Percentiles rank a stretch among this genome's conserved stretches.
Conservation (phyloP, 2,329 filamentous ascomycete species). For the Neurospora crassa region DNA sequence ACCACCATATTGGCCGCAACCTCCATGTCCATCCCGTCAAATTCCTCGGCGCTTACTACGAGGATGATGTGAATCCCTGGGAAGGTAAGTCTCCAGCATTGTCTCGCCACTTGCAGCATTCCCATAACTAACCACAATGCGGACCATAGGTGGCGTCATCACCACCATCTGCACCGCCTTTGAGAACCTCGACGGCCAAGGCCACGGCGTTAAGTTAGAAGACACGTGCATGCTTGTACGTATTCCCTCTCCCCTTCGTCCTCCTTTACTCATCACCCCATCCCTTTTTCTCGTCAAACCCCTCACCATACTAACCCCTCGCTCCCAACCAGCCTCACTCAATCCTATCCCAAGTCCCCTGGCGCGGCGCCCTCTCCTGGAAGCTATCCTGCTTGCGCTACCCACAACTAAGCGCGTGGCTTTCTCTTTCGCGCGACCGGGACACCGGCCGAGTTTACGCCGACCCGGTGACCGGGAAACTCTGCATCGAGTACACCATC, state of each 20-base stretch:
- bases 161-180: conserved; percentile 69
- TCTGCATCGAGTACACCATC: conserved; percentile 59
- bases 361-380: conserved; percentile 57
- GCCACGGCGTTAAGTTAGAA: conserved; percentile 79
- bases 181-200: conserved; percentile 69
- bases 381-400: conserved; percentile 63
- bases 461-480: conserved; percentile 56
- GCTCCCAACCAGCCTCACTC: conserved; percentile 40
- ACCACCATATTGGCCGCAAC: conserved; percentile 72
- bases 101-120: not conserved
- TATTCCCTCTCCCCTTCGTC: conserved; percentile 23
- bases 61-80: conserved; percentile 62
- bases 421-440: conserved; percentile 65
- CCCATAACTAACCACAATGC: not conserved
- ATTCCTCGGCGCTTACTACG: conserved; percentile 50
- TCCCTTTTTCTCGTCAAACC: conserved; percentile 3
- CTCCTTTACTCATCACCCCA: not conserved
- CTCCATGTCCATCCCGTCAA: conserved; percentile 72
- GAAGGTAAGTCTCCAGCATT: conserved; percentile 32
- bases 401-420: conserved; percentile 60
- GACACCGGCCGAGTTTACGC: conserved; percentile 66
- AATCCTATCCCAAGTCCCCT: conserved; percentile 54
- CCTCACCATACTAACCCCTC: not conserved
- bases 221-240: conserved; percentile 54
- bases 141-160: conserved; percentile 50